These are phyloP conservation scores for Aspergillus fijiensis DNA, from an alignment of 2,329 filamentous ascomycete species.

Conservation along the genomic window DNA sequence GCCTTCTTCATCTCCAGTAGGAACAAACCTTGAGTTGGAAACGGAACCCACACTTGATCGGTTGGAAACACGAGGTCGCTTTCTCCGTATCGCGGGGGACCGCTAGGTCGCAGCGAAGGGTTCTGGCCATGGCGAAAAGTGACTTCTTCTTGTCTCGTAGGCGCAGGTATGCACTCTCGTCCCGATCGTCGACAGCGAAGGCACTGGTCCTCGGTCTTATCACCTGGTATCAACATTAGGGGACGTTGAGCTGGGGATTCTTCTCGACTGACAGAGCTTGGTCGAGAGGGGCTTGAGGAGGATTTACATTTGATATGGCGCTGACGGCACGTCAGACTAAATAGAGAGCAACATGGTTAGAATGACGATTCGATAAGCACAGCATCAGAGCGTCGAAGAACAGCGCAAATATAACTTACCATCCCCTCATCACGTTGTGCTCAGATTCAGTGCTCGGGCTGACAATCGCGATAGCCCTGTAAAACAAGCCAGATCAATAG, in stretches of 20 bases:
- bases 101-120: constrained; percentile 34
- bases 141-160: constrained; percentile 35
- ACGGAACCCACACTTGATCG: constrained; percentile 34
- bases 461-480: constrained; percentile 22
- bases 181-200: constrained; percentile 38
- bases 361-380: not conserved
- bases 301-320: constrained; percentile 40
- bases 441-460: constrained; percentile 18
- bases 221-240: constrained; percentile 27
- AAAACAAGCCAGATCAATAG: constrained; percentile 19
- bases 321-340: constrained; percentile 39
- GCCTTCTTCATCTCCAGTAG: not conserved
- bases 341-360: constrained; percentile 12
- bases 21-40: constrained; percentile 31
- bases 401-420: constrained; percentile 26
- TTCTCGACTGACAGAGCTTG: no score
- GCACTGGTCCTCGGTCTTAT: constrained; percentile 36
- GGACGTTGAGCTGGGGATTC: not conserved
- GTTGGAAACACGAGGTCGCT: constrained; percentile 35
- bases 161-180: constrained; percentile 36
- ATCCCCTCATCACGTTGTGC: constrained; percentile 40
- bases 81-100: constrained; percentile 37
- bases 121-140: constrained; percentile 41
- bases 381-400: not conserved
- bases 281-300: not conserved